Conservation (phyloP, 1,139 yeast genomes). For the Nematodospora anomalae region DNA sequence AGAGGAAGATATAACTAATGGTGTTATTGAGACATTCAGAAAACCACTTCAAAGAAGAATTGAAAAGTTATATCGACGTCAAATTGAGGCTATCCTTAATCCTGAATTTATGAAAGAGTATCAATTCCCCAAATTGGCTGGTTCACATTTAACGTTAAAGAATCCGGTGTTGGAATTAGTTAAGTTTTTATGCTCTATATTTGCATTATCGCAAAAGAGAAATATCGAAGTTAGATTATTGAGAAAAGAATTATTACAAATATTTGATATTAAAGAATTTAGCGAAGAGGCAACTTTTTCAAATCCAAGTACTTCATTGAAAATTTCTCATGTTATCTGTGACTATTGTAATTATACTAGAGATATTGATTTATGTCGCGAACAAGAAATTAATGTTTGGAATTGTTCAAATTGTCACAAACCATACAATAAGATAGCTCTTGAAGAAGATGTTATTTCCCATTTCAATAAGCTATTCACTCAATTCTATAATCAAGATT, state of each 20-base stretch:
- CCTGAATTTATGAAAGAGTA: constrained; percentile 66
- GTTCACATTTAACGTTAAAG: constrained; percentile 57
- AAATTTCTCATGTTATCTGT: constrained; percentile 70
- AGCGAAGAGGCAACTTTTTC: constrained; percentile 71
- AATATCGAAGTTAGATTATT: constrained; percentile 72
- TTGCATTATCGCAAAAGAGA: constrained; percentile 63
- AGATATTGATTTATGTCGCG: constrained; percentile 83
- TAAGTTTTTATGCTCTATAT: constrained; percentile 71
- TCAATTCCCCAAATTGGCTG: constrained; percentile 70
- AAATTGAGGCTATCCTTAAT: constrained; percentile 70
- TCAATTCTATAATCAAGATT: constrained; percentile 75
- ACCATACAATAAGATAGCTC: constrained; percentile 60
- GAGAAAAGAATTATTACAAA: constrained; percentile 67
- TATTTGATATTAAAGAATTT: constrained; percentile 83
- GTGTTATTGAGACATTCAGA: constrained; percentile 54
- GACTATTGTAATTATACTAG: constrained; percentile 72
- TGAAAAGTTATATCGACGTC: constrained; percentile 62
- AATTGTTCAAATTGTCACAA: constrained; percentile 68
- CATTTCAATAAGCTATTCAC: constrained; percentile 57
- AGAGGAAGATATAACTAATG: constrained; percentile 31
- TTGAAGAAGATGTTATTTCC: constrained; percentile 78
- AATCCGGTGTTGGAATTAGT: constrained; percentile 82
- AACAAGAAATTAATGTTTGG: constrained; percentile 55
- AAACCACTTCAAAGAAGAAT: constrained; percentile 67
- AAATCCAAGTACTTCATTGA: constrained; percentile 73